Percentiles rank a stretch among this genome's conserved stretches.
Evolutionary conservation across 768 basidiomycete genomes (phyloP).

Genomic region (Strobilomyces echinocephalus): DNA sequence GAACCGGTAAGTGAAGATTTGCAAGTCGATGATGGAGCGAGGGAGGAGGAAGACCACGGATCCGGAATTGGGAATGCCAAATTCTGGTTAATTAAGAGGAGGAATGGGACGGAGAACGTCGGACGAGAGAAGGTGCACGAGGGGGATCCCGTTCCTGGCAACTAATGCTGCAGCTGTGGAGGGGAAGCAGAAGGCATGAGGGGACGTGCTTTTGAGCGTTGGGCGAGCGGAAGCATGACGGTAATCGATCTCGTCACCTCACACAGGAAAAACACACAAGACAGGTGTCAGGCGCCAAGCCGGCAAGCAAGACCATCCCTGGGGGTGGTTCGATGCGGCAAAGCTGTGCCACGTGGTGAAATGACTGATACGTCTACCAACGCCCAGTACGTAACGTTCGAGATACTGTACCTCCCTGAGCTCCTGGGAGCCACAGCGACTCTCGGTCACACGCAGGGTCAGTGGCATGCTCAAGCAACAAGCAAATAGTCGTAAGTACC

Average conservation of each 20-base stretch:
- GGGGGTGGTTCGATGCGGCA: neutral
- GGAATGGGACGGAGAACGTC: conserved; percentile 1
- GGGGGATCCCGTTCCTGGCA: conserved; percentile 14
- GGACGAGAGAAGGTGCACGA: conserved; percentile 12
- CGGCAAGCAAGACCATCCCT: conserved; percentile 3
- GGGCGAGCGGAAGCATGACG: conserved; percentile 17
- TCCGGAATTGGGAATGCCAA: conserved; percentile 15
- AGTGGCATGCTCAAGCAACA: neutral
- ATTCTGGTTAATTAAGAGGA: conserved; percentile 14
- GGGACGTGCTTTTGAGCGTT: conserved; percentile 22
- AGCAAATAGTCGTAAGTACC: neutral
- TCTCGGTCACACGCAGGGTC: conserved; percentile 7
- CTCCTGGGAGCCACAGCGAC: neutral
- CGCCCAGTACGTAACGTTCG: conserved; percentile 8
- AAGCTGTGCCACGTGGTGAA: conserved; percentile 24
- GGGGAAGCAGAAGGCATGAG: neutral
- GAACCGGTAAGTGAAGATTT: conserved; percentile 24
- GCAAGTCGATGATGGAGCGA: conserved; percentile 24
- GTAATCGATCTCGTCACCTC: conserved; percentile 24
- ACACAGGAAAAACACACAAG: conserved; percentile 20
- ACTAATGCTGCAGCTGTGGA: neutral
- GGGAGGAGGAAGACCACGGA: conserved; percentile 14
- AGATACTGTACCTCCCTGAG: neutral
- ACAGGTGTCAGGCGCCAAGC: conserved; percentile 20
- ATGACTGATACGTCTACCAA: neutral